Base-by-base conservation (phyloP, 202 grass and related monocot species). In the Elaeis oleifera region DNA sequence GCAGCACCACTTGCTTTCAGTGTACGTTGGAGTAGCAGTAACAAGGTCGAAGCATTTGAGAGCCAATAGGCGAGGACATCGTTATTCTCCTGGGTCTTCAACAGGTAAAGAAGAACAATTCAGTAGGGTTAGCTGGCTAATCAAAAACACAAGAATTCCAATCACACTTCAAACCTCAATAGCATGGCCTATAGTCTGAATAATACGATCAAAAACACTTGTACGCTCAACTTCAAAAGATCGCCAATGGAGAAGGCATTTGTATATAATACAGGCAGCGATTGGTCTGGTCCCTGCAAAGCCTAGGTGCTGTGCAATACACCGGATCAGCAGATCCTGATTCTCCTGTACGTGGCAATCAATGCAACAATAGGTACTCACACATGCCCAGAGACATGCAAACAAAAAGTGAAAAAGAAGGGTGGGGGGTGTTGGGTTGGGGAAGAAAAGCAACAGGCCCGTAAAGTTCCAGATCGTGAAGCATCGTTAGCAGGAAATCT, bases 171-270 rank as follows among this genome's bases (percentile, higher is more conserved):
- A 56, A 71, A 99, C 94, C 94, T 99, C 94, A 56, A 99, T 99
- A 27, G 94, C 94, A 78, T 99, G 94, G 58, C 94, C 94, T 62
- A 99, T 86, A 69, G 94, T 99, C 70, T 99, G 94, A 86, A 99
- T 92, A 68, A 99, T 99, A 74, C 88, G 94, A 79, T 99, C 88
- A 78, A 99, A 99, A 69, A 99, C 94, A 80, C 94, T 99, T 69
- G 94, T 99, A n/a, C 94, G 66, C 67, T 99, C 94, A 65, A 99
- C 94, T 92, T 99, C 94, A 84, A 99, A 99, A 77, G 94, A 99
- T 78, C 94, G 79, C 94, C 94, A 99, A 67, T 92, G 88, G 52
- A 99, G 85, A 92, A 99, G 94, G 72, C 94, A 99, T 67, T 99
- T 99, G 75, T 92, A 99, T 74, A 91, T 92, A 73, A 99, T 92